A percentile compares a stretch with the other conserved stretches of the same genome.
Evolutionary conservation across 768 basidiomycete species (phyloP).

Genomic region (Scleroderma citrinum): DNA sequence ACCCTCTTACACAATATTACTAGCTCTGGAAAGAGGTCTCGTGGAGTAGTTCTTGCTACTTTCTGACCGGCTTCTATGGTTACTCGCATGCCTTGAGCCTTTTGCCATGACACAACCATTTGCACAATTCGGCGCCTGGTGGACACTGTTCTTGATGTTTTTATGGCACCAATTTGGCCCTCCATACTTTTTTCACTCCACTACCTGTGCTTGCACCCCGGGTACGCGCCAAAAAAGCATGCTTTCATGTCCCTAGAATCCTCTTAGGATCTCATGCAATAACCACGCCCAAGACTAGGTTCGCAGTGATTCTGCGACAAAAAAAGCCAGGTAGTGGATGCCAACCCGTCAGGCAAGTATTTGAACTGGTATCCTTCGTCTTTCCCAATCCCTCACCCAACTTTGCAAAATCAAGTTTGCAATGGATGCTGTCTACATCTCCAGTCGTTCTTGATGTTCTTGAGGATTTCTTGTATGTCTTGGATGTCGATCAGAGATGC

Average conservation of each 20-base stretch:
- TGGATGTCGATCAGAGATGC: slow-evolving; percentile 51
- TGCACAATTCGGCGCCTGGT: slow-evolving; percentile 44
- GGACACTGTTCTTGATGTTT: slow-evolving; percentile 45
- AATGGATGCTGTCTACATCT: slow-evolving; percentile 50
- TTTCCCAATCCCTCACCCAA: slow-evolving; percentile 36
- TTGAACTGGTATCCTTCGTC: slow-evolving; percentile 50
- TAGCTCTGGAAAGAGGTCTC: too few relatives aligned
- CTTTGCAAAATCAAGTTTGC: slow-evolving; percentile 26
- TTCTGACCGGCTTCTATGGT: slow-evolving; percentile 46
- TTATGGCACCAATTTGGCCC: slow-evolving; percentile 46
- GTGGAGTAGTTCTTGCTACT: slow-evolving; percentile 51
- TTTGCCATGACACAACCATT: slow-evolving; percentile 45
- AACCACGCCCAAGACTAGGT: slow-evolving; percentile 31
- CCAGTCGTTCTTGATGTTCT: slow-evolving; percentile 54
- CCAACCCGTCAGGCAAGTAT: slow-evolving; percentile 49
- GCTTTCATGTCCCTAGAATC: slow-evolving; percentile 42
- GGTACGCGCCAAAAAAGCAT: slow-evolving; percentile 42
- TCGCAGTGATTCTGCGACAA: slow-evolving; percentile 55
- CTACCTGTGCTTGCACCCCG: slow-evolving; percentile 18
- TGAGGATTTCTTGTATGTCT: slow-evolving; percentile 45
- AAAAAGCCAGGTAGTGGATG: too few relatives aligned
- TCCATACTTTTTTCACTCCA: slow-evolving; percentile 33
- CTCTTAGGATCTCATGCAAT: slow-evolving; percentile 29
- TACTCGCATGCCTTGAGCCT: slow-evolving; percentile 43
- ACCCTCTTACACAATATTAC: slow-evolving; percentile 38